Base-by-base conservation (phyloP, 2,329 filamentous ascomycete genomes). In the Penicillium griseofulvum region DNA sequence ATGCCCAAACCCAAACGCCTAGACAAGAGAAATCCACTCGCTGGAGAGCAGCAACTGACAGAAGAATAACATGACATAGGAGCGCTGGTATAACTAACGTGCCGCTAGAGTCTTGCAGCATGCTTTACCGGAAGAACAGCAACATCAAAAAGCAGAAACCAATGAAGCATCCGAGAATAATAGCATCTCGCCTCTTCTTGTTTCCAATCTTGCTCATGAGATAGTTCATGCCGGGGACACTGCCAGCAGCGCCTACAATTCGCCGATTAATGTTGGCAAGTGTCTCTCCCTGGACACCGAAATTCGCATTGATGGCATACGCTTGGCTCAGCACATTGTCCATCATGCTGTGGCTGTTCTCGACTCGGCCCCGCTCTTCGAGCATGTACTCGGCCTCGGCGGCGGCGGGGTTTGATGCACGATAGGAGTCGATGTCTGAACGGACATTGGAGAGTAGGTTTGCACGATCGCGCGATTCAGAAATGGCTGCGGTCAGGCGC, bases 371-470 rank as follows among this genome's bases (percentile, higher is more conserved):
- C 49, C 94, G 84, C 81, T 99, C 94, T 66, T 90, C 88, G 28
- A 99, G 83, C 92, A 99, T 97, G 79, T 97, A 99, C 58, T 99
- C 93, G 44, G 91, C 91, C 77, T 97, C 94, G 52, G 87, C 89
- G 3, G 86, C 86, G 64, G 85, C 89, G 9, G 90, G 90, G 71
- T 96, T 94, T 54, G 84, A 85, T 47, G 87, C 84, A 52, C 89
- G 89, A 78, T 96, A 97, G 52, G 90, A 87, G 73, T 91, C 84
- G 73, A 97, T 97, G 73, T 99, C 94, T 67, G 88, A 89, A 60
- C 91, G 89, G 46, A 99, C 91, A 68, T 91, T 94, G 50, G 87
- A 88, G 53, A 99, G 85, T 31, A 99, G 85, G 74, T 97, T 96
- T 54, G 90, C 89, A 62, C 91, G 87, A 74, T 95, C 87, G 68